Evolutionary conservation across 1,284 basidiomycete genomes (phyloP).

Genomic region (Ustilago hordei): DNA sequence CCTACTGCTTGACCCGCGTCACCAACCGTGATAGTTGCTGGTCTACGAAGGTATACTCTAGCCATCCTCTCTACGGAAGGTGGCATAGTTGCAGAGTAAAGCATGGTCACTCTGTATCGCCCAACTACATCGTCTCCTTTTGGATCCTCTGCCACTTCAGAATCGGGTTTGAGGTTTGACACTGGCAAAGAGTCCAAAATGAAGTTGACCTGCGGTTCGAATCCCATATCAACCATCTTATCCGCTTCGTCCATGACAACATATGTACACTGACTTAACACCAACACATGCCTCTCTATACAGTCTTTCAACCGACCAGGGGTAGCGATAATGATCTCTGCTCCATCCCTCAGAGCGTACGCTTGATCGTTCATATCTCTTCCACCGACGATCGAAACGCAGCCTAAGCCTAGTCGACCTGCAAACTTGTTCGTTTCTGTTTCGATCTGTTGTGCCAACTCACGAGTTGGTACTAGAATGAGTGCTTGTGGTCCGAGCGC

Average conservation of each 20-base stretch:
- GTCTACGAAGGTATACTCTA: slow-evolving; percentile 89
- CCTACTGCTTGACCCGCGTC: slow-evolving; percentile 97
- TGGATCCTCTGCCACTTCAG: slow-evolving; percentile 68
- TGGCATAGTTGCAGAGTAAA: slow-evolving; percentile 99
- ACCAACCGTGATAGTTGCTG: slow-evolving; percentile 96
- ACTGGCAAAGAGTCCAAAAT: slow-evolving; percentile 92
- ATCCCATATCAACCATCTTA: slow-evolving; percentile 97
- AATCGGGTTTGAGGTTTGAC: slow-evolving; percentile 85
- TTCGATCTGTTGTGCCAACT: slow-evolving; percentile 97
- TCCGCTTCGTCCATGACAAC: slow-evolving; percentile 99
- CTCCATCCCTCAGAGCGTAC: slow-evolving; percentile 92
- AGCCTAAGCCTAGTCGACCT: slow-evolving; percentile 84
- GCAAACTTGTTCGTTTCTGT: slow-evolving; percentile 92
- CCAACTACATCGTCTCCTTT: slow-evolving; percentile 38
- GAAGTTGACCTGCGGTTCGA: slow-evolving; percentile 92
- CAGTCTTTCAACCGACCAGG: slow-evolving; percentile 98
- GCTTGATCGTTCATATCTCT: slow-evolving; percentile 94
- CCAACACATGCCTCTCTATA: slow-evolving; percentile 92
- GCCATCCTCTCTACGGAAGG: slow-evolving; percentile 92
- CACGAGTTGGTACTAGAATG: slow-evolving; percentile 94
- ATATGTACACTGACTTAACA: slow-evolving; percentile 95
- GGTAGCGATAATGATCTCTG: slow-evolving; percentile 97
- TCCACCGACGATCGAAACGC: slow-evolving; percentile 97
- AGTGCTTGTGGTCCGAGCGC: slow-evolving; percentile 93
- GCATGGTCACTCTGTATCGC: slow-evolving; percentile 72